These are phyloP conservation scores for Coelastrella sp. DNA, from an alignment of 139 green algal genomes.

Conservation along the genomic window DNA sequence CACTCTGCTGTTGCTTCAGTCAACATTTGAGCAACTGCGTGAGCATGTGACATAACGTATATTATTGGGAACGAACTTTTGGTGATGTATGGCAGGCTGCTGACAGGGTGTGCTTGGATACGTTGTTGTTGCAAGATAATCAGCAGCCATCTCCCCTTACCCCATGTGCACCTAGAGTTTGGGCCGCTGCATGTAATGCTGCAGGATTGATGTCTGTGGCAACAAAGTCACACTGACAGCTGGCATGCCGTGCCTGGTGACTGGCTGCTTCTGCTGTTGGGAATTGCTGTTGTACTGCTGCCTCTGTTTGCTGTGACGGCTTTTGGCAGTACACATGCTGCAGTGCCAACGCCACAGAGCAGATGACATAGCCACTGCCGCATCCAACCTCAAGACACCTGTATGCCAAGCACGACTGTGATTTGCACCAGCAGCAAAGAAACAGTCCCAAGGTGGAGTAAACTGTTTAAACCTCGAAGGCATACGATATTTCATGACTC, in stretches of 20 bases:
- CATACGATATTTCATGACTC: too few relatives aligned
- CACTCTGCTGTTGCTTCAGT: too few relatives aligned
- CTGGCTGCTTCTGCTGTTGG: neutral
- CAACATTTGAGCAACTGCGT: too few relatives aligned
- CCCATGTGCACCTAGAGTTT: constrained; percentile 70
- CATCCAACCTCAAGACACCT: constrained; percentile 80
- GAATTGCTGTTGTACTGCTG: neutral
- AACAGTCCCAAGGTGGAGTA: too few relatives aligned
- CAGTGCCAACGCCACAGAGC: constrained; percentile 79
- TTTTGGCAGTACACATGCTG: neutral
- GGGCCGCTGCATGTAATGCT: constrained; percentile 63
- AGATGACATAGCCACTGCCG: constrained; percentile 88
- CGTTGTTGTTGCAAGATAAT: too few relatives aligned
- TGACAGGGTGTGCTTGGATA: too few relatives aligned
- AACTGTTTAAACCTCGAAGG: too few relatives aligned
- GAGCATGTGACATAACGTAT: too few relatives aligned
- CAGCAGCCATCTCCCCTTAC: neutral
- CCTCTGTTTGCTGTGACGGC: neutral
- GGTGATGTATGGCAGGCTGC: too few relatives aligned
- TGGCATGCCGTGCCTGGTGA: neutral
- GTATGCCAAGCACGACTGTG: neutral
- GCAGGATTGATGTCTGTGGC: constrained; percentile 74
- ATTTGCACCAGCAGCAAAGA: too few relatives aligned
- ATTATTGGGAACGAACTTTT: too few relatives aligned
- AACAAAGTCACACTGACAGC: constrained; percentile 42